Base-by-base conservation (phyloP, 768 basidiomycete species). In the Udeniomyces megalosporus region DNA sequence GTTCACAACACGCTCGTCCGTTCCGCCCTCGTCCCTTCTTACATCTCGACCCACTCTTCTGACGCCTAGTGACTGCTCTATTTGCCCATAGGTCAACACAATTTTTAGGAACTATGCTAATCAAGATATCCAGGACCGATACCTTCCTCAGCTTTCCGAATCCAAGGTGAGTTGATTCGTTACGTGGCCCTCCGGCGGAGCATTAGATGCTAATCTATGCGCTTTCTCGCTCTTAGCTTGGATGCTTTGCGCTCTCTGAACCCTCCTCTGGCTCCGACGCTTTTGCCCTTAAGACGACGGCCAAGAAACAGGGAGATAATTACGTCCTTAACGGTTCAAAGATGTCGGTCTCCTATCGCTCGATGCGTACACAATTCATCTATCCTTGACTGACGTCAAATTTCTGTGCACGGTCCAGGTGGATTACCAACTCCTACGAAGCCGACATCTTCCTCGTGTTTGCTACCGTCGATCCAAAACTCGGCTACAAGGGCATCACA, bases 401-500 rank as follows among this genome's bases (percentile, higher is more conserved):
- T 29, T 34, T 22, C 7, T 35, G 31, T n/a, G 3, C 28, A 28
- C 6, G 12, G 32, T 24, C 46, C 52, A 74, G 74, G 68, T 95
- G 91, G 91, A 95, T 96, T 64, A 93, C 91, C 28, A 96, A 96
- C 75, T 92, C 90, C 0, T 80, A 82, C 62, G 89, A 92, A 74
- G 90, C 89, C 1, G 87, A 90, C 50, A 79, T 92, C 45, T 72
- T 72, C 68, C 64, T 74, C 28, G 70, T 97, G 53, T 97, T 99
- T 66, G 95, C 95, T 56, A 99, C 88, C 66, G 88, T 90, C 61
- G 63, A 81, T 71, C 85, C 88, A 0, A 85, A 80, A 67, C 89
- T 90, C 71, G 92, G 95, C 0, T 97, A 99, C 81, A 99, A 97
- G 74, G 95, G 95, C 24, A 99, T 99, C 73, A 93, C 95, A 4